These are phyloP conservation scores for Sherardia arvensis DNA, from an alignment of 257 asterid genomes.

Conservation along the genomic window DNA sequence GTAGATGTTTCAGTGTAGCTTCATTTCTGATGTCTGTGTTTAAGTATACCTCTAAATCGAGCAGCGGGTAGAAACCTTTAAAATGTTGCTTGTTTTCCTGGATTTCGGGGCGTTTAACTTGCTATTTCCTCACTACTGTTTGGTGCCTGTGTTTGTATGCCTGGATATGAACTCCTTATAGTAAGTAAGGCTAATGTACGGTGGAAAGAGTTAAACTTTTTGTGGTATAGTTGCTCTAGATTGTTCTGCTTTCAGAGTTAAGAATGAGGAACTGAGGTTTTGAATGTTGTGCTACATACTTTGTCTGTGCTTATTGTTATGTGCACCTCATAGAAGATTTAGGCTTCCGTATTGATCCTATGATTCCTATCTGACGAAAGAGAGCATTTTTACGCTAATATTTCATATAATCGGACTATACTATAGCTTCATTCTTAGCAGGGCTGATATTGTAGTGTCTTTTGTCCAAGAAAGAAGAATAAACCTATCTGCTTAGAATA, in stretches of 20 bases:
- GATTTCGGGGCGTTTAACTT: too few species aligned
- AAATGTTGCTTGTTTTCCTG: neutral
- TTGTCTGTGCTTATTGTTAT: neutral
- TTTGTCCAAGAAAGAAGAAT: neutral
- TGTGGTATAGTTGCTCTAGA: neutral
- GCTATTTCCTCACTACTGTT: too few species aligned
- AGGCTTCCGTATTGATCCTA: neutral
- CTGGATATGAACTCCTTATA: neutral
- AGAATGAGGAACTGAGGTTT: neutral
- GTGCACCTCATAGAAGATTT: neutral
- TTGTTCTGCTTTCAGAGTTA: neutral
- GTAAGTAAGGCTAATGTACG: neutral
- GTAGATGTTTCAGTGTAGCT: neutral
- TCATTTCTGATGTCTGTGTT: neutral
- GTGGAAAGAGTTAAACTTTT: neutral
- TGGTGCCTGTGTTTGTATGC: neutral
- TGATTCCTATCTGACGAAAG: neutral
- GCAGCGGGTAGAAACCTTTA: neutral
- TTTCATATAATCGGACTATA: neutral
- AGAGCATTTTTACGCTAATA: neutral
- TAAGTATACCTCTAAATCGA: neutral
- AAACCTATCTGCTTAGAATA: neutral
- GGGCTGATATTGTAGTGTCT: neutral
- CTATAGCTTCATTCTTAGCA: neutral
- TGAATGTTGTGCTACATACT: neutral